Evolutionary conservation across 257 asterid genomes (phyloP), one percentile per base, ranked within the genome.

Genomic region (Solanum pinnatisectum): DNA sequence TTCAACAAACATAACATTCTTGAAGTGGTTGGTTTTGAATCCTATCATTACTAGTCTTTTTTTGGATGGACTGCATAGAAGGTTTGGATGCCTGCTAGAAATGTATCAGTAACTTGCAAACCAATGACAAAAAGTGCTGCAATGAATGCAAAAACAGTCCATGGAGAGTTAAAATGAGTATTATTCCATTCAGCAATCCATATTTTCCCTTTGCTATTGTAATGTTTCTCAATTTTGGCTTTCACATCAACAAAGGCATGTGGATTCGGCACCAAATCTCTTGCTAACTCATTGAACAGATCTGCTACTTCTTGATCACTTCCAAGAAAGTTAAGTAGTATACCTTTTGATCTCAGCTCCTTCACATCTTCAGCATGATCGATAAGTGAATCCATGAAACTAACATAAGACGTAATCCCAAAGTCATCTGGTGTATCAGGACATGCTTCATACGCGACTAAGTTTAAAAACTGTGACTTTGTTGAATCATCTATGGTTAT

Each of bases 271-370:
- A 84, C 88, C 77, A 88, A 73, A 84, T 88, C 79, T 16, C 13
- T 84, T 7, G 90, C 77, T 72, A 88, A 56, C 12, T 88, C 88
- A 27, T 88, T 84, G 52, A 88, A 88, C 25, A 88, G 40, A 49
- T 37, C 35, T 1, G 88, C 88, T 27, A 88, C 87, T 40, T 84
- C 30, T 36, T 88, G 56, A n/a, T 88, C 90, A 56, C 90, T 88
- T 27, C 90, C 86, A 37, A 88, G 84, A 74, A 37, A 27, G 70
- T 84, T 84, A 27, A 84, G 33, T 13, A 88, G 20, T 52, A 88
- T 59, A 25, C 88, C 68, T 39, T 65, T 73, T 10, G 68, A 44
- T 37, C 86, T 73, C 37, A 88, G 88, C 52, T 37, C 71, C 35
- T 73, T 79, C 67, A 88, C 90, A 35, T 84, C 90, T 36, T 73